A percentile compares a stretch with the other conserved stretches of the same genome.
Evolutionary conservation across 495 filamentous ascomycete species (phyloP).

Genomic region (Aspergillus biplanus): DNA sequence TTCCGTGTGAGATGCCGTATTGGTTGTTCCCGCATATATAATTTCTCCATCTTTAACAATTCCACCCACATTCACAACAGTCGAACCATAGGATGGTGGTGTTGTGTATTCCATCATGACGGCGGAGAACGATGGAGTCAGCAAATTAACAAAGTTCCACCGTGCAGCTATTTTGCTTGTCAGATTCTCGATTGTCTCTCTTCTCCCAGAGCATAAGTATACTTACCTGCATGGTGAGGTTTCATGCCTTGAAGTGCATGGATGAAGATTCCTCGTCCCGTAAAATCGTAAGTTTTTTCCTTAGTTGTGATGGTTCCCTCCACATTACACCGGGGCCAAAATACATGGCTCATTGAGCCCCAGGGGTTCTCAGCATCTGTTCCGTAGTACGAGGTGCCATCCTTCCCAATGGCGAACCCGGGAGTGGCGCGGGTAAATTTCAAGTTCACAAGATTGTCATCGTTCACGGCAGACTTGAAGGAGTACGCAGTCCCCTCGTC

Average conservation of each 20-base stretch:
- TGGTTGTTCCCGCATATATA: constrained; percentile 67
- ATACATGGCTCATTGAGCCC: constrained; percentile 87
- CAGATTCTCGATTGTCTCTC: constrained; percentile 11
- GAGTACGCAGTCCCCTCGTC: constrained; percentile 79
- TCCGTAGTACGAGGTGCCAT: constrained; percentile 83
- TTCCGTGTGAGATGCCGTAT: constrained; percentile 67
- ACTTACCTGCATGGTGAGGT: constrained; percentile 86
- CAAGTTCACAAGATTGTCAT: constrained; percentile 77
- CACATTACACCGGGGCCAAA: constrained; percentile 85
- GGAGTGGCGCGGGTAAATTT: constrained; percentile 76
- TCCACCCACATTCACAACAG: constrained; percentile 81
- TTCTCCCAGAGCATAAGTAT: not conserved
- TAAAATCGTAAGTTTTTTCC: constrained; percentile 79
- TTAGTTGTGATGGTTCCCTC: constrained; percentile 85
- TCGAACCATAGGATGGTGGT: constrained; percentile 90
- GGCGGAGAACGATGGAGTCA: constrained; percentile 82
- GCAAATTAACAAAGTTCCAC: constrained; percentile 95
- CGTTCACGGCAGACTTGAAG: constrained; percentile 83
- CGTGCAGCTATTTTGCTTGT: constrained; percentile 63
- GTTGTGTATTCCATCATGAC: constrained; percentile 96
- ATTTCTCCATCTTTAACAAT: constrained; percentile 81
- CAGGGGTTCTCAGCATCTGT: constrained; percentile 84
- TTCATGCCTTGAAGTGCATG: constrained; percentile 97
- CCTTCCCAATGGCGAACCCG: constrained; percentile 82
- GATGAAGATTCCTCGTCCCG: constrained; percentile 74